Evolutionary conservation across 2,329 filamentous ascomycete genomes (phyloP).

Genomic region (Colletotrichum sp.): DNA sequence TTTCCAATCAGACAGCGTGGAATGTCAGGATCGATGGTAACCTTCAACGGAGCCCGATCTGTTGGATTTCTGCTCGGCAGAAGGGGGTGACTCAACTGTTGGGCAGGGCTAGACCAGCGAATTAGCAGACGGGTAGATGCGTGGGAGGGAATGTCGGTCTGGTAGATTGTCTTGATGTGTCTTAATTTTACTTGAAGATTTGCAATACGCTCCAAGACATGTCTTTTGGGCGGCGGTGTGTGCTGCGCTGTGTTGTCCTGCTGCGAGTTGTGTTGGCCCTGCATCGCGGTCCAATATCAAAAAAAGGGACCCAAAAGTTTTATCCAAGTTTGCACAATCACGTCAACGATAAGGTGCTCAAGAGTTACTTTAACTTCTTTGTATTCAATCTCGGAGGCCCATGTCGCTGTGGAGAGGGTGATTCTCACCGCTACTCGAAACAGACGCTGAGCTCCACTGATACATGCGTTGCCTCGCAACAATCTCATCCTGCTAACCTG

Average conservation of each 20-base stretch:
- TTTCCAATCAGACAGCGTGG: neutral
- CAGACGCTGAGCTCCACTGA: slow-evolving; percentile 8
- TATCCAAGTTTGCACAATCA: neutral
- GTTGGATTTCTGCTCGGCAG: neutral
- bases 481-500: slow-evolving; percentile 16
- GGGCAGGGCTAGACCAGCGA: neutral
- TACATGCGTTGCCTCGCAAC: slow-evolving; percentile 18
- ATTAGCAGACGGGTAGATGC: neutral
- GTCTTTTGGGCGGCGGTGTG: neutral
- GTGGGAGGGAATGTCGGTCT: neutral
- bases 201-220: neutral
- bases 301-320: neutral
- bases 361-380: slow-evolving; percentile 9
- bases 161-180: neutral
- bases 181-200: neutral
- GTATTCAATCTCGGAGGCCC: slow-evolving; percentile 17
- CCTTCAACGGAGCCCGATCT: neutral
- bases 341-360: neutral
- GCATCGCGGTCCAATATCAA: neutral
- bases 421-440: slow-evolving; percentile 15
- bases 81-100: neutral
- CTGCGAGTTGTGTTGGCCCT: neutral
- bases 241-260: neutral
- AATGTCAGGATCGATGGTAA: neutral
- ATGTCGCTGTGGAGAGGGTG: slow-evolving; percentile 1